Evolutionary conservation across 2,329 filamentous ascomycete genomes (phyloP).

Genomic region (Botrytis cinerea): DNA sequence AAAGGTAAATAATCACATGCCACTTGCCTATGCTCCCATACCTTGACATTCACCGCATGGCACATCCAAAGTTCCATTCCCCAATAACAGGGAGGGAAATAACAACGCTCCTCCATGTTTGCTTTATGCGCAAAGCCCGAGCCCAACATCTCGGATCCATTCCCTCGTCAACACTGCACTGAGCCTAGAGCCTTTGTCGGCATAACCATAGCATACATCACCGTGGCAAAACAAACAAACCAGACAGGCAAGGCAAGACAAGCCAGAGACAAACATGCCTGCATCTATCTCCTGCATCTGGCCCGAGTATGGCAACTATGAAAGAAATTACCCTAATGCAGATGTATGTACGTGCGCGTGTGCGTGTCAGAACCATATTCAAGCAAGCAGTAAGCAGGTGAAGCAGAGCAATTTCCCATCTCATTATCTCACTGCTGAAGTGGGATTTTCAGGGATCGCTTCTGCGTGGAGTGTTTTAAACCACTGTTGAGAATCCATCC

Average conservation of each 20-base stretch:
- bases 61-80: neutral
- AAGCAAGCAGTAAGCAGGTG: slow-evolving; percentile 8
- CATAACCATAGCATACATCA: slow-evolving; percentile 7
- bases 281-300: slow-evolving; percentile 11
- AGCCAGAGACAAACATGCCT: slow-evolving; percentile 6
- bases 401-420: slow-evolving; percentile 8
- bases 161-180: slow-evolving; percentile 1
- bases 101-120: slow-evolving; percentile 1
- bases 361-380: slow-evolving; percentile 22
- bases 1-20: slow-evolving; percentile 18
- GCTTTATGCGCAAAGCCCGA: slow-evolving; percentile 7
- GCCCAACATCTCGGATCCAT: slow-evolving; percentile 4
- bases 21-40: slow-evolving; percentile 3
- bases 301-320: neutral
- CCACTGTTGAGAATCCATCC: neutral
- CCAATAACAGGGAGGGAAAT: slow-evolving; percentile 6
- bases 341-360: slow-evolving; percentile 11
- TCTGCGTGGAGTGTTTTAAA: slow-evolving; percentile 1
- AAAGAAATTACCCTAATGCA: slow-evolving; percentile 19
- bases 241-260: neutral
- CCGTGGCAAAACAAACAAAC: slow-evolving; percentile 3
- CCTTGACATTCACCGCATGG: slow-evolving; percentile 2
- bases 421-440: neutral
- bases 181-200: slow-evolving; percentile 4
- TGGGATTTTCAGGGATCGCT: neutral